phyloP scores from a whole-genome alignment of 352 stramenopile genomes.

The Phytophthora capsici region DNA sequence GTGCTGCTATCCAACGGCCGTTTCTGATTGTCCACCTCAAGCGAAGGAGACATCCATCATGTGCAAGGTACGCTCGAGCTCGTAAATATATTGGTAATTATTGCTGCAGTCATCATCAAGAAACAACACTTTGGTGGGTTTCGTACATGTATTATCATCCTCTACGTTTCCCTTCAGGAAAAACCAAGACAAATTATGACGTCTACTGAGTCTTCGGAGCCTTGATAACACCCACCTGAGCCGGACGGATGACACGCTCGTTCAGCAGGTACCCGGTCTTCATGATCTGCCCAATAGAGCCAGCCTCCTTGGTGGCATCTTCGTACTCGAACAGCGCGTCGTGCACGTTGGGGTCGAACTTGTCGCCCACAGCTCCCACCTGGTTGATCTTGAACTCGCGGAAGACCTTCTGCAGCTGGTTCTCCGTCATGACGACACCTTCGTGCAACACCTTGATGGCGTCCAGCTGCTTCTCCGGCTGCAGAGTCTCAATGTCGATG shows the following conservation, averaged over 20 bases:
- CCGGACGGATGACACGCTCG: slow-evolving; percentile 94
- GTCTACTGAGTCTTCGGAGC: slow-evolving; percentile 43
- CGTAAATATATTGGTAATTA: slow-evolving; percentile 47
- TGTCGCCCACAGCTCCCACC: slow-evolving; percentile 94
- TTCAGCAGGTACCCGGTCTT: slow-evolving; percentile 97
- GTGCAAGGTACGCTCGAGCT: slow-evolving; percentile 4
- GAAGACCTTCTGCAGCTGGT: slow-evolving; percentile 97
- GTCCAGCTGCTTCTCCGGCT: slow-evolving; percentile 68
- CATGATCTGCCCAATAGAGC: slow-evolving; percentile 96
- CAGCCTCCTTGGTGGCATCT: slow-evolving; percentile 87
- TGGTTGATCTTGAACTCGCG: slow-evolving; percentile 90
- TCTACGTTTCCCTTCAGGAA: background rate
- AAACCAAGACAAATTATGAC: background rate
- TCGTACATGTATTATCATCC: slow-evolving; percentile 2
- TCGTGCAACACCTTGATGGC: slow-evolving; percentile 82
- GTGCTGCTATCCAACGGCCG: slow-evolving; percentile 34
- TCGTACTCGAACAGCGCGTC: slow-evolving; percentile 98
- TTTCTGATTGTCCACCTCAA: slow-evolving; percentile 28
- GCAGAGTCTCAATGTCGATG: slow-evolving; percentile 76
- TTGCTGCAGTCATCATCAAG: slow-evolving; percentile 15
- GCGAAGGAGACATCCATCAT: background rate
- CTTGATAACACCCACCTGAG: slow-evolving; percentile 95
- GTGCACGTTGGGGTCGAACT: slow-evolving; percentile 98
- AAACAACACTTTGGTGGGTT: background rate
- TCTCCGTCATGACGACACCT: slow-evolving; percentile 96